Base-by-base conservation (phyloP, 148 eudicot genomes). In the Chenopodium berlandieri region DNA sequence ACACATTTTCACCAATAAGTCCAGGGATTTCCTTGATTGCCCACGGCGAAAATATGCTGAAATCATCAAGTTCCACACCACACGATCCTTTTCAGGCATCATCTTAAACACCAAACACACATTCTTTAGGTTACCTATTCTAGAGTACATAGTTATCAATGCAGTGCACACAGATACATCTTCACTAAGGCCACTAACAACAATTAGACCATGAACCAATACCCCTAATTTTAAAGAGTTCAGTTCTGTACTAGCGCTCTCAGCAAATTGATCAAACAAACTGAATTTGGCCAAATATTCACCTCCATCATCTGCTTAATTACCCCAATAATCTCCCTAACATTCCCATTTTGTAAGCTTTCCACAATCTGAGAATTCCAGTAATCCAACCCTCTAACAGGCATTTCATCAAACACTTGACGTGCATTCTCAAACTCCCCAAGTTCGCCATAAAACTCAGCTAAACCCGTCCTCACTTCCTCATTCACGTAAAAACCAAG, bases 31-130 rank as follows among this genome's bases (percentile, higher is more conserved):
- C 56, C 56, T 71, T 1, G 82, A 84, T 60, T 78, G 60, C 44
- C 86, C 80, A 67, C 50, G 37, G 52, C 86, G 82, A 48, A 73
- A 78, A 78, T 83, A 83, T 1, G 84, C 86, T 14, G 82, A 81
- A 52, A 86, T 81, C 86, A 86, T 83, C 71, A 83, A 44, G 66
- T 86, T 86, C 86, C 88, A 86, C 56, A 81, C 84, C 20, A 86
- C 86, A 71, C 76, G 74, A 78, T 86, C 88, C 79, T 80, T 86
- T 8, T 78, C 84, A 70, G 79, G 52, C 75, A 81, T 86, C 46
- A 71, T 75, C 76, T 83, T 84, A 48, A 83, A 86, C 75, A 84
- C 74, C 64, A 86, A 86, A 40, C 79, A 30, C 3, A 84, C 82
- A 34, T 81, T 78, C 34, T 81, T 30, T 30, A 84, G 65, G 50